These are phyloP conservation scores for Didymella sp. DNA, from an alignment of 2,329 filamentous ascomycete species.

Conservation along the genomic window DNA sequence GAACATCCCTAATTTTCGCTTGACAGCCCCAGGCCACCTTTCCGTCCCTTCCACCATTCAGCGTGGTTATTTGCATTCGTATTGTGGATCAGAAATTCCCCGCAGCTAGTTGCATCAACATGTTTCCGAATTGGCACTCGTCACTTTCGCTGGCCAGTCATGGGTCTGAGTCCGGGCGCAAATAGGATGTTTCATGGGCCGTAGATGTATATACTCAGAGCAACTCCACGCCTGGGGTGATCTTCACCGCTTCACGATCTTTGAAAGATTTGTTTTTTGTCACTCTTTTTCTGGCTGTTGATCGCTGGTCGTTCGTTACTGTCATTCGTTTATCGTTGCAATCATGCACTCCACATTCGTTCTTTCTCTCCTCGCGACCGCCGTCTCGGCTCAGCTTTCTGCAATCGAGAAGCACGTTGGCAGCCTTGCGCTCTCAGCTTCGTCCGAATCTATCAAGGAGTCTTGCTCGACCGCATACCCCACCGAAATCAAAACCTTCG, in stretches of 20 bases:
- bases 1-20: slow-evolving; percentile 37
- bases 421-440: slow-evolving; percentile 56
- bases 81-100: slow-evolving; percentile 23
- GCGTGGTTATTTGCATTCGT: slow-evolving; percentile 9
- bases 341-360: slow-evolving; percentile 42
- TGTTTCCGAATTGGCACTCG: slow-evolving; percentile 26
- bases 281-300: slow-evolving; percentile 32
- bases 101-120: slow-evolving; percentile 26
- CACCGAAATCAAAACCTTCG: slow-evolving; percentile 6
- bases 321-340: slow-evolving; percentile 40
- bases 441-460: slow-evolving; percentile 65
- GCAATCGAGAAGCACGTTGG: slow-evolving; percentile 55
- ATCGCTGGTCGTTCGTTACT: slow-evolving; percentile 46
- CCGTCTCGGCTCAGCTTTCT: slow-evolving; percentile 47
- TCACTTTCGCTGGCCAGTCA: slow-evolving; percentile 23
- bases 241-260: slow-evolving; percentile 32
- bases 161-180: slow-evolving; percentile 25
- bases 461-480: slow-evolving; percentile 68
- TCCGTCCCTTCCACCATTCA: slow-evolving; percentile 28
- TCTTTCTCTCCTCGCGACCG: slow-evolving; percentile 45
- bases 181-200: slow-evolving; percentile 33
- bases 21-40: slow-evolving; percentile 23
- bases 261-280: slow-evolving; percentile 33
- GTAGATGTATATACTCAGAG: slow-evolving; percentile 30
- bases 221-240: slow-evolving; percentile 10